These are phyloP conservation scores for Isatis tinctoria DNA, from an alignment of 345 rosid species.

Conservation along the genomic window DNA sequence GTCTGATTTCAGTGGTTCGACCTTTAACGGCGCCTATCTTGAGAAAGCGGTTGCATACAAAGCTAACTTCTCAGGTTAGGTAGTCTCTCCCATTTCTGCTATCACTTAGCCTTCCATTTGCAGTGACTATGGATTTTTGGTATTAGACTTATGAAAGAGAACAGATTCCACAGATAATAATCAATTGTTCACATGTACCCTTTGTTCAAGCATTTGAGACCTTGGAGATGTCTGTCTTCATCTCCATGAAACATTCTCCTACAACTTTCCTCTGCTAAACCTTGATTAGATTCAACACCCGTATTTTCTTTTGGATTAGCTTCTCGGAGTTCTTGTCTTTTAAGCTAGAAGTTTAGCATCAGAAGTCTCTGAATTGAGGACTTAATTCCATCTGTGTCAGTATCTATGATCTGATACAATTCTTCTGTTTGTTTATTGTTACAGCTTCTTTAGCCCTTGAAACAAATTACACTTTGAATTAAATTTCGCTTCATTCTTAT, in stretches of 20 bases:
- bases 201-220: not conserved
- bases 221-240: not conserved
- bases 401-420: not conserved
- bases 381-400: not conserved
- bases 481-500: not conserved
- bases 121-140: not conserved
- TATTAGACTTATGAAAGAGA: not conserved
- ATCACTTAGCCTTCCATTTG: not conserved
- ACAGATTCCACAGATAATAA: not conserved
- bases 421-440: not conserved
- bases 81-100: constrained; percentile 18
- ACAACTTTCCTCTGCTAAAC: not conserved
- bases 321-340: not conserved
- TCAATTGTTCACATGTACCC: not conserved
- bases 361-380: not conserved
- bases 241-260: not conserved
- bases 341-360: not conserved
- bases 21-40: constrained; percentile 87
- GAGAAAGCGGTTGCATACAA: constrained; percentile 96
- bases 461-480: not conserved
- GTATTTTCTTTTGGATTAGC: not conserved
- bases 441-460: not conserved
- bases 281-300: not conserved
- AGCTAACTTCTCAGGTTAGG: constrained; percentile 90
- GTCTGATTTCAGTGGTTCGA: constrained; percentile 90